phyloP scores from a whole-genome alignment of 352 stramenopile genomes.

The Globisporangium splendens region DNA sequence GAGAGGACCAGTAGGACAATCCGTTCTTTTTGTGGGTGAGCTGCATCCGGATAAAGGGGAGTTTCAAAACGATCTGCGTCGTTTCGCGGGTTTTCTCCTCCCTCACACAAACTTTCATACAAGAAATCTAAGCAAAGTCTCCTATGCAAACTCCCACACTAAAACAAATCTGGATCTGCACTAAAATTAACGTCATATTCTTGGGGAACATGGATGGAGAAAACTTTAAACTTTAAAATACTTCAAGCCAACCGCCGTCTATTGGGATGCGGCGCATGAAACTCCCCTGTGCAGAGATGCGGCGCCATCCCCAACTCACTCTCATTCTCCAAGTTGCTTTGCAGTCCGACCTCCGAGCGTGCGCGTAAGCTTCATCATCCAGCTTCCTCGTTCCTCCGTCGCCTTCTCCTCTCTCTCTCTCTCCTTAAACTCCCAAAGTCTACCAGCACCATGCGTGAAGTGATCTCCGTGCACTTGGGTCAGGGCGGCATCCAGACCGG shows the following conservation, averaged over 20 bases:
- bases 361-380: conserved; percentile 70
- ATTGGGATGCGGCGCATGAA: no score
- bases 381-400: conserved; percentile 46
- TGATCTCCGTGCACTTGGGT: conserved; percentile 84
- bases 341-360: background rate
- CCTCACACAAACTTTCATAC: background rate
- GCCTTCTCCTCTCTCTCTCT: background rate
- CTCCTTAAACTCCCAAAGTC: background rate
- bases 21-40: no score
- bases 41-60: background rate
- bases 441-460: conserved; percentile 50
- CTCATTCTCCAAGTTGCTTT: conserved; percentile 10
- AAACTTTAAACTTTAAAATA: no score
- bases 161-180: no score
- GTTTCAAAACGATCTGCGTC: background rate
- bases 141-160: no score
- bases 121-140: background rate
- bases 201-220: no score
- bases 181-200: no score
- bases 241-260: no score
- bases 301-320: no score
- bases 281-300: no score
- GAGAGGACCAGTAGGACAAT: no score
- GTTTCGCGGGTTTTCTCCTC: background rate
- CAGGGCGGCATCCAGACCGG: conserved; percentile 90